These are phyloP conservation scores for Perkinsus olseni DNA, from an alignment of 169 alveolate species.

Conservation along the genomic window DNA sequence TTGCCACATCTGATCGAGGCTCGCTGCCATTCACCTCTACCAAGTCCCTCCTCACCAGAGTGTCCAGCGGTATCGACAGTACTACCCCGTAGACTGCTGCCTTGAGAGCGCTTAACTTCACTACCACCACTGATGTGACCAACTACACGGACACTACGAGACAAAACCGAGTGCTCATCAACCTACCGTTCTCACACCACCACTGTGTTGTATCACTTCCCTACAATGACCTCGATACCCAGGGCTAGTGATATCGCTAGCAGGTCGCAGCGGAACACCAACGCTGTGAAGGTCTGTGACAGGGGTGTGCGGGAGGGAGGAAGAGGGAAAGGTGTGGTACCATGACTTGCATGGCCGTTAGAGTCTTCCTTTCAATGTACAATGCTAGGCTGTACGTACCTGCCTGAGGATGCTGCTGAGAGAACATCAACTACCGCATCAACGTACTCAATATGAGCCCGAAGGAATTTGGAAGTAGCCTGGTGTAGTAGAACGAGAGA, in stretches of 20 bases:
- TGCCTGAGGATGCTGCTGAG: constrained; percentile 24
- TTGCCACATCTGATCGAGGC: neutral
- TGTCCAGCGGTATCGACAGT: constrained; percentile 12
- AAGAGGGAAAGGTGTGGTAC: too few relatives aligned
- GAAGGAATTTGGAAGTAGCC: constrained; percentile 47
- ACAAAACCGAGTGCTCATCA: neutral
- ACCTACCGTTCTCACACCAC: neutral
- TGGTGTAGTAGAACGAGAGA: constrained; percentile 33
- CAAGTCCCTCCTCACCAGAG: constrained; percentile 7
- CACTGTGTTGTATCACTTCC: neutral
- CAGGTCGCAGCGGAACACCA: constrained; percentile 41
- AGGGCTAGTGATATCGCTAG: constrained; percentile 35
- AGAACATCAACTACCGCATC: constrained; percentile 19
- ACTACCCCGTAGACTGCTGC: neutral
- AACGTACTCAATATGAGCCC: constrained; percentile 32
- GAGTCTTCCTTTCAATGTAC: neutral
- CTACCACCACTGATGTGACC: neutral
- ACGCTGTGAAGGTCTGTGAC: constrained; percentile 27
- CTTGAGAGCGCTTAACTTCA: neutral
- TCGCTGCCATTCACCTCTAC: neutral
- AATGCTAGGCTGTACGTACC: constrained; percentile 1
- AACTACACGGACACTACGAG: neutral
- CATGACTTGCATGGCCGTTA: neutral
- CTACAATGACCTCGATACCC: neutral
- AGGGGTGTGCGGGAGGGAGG: neutral